These are phyloP conservation scores for Borovskyia barvae DNA, from an alignment of 208 protist species.

Conservation along the genomic window DNA sequence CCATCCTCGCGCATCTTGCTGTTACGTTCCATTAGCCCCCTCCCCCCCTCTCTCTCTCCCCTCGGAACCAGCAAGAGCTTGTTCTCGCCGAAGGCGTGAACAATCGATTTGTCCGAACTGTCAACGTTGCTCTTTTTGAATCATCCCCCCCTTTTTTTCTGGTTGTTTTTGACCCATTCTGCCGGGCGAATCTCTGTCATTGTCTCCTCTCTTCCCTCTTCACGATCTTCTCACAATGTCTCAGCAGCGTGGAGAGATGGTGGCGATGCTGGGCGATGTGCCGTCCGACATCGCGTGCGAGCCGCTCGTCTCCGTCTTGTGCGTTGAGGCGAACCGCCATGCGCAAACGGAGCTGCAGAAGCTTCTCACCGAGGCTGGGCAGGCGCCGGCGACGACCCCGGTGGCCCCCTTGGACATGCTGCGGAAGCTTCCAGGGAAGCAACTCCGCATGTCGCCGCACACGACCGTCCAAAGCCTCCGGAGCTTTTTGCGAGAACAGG, in stretches of 20 bases:
- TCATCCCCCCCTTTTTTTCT: too few relatives aligned
- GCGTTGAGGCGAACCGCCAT: conserved; percentile 11
- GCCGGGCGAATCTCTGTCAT: too few relatives aligned
- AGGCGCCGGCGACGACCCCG: background rate
- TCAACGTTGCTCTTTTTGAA: too few relatives aligned
- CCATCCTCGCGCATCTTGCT: background rate
- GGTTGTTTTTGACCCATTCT: too few relatives aligned
- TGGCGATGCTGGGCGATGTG: conserved; percentile 12
- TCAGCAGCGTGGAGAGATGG: conserved; percentile 12
- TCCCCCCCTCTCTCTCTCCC: background rate
- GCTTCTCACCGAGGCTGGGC: background rate
- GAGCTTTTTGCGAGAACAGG: conserved; percentile 10
- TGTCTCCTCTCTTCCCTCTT: too few relatives aligned
- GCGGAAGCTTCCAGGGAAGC: conserved; percentile 14
- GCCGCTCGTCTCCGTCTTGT: conserved; percentile 11
- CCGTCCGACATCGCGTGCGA: background rate
- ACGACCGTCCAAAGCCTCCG: conserved; percentile 19
- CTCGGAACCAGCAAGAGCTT: background rate
- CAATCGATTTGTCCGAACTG: too few relatives aligned
- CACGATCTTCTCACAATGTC: too few relatives aligned
- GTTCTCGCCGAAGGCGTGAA: too few relatives aligned
- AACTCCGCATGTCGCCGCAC: conserved; percentile 11
- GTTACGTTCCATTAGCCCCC: background rate
- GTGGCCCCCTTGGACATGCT: conserved; percentile 2
- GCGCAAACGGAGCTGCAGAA: conserved; percentile 9